Percentiles rank a stretch among this genome's conserved stretches.
Conservation (phyloP, 805 yeast species). For the Candida ovalis region DNA sequence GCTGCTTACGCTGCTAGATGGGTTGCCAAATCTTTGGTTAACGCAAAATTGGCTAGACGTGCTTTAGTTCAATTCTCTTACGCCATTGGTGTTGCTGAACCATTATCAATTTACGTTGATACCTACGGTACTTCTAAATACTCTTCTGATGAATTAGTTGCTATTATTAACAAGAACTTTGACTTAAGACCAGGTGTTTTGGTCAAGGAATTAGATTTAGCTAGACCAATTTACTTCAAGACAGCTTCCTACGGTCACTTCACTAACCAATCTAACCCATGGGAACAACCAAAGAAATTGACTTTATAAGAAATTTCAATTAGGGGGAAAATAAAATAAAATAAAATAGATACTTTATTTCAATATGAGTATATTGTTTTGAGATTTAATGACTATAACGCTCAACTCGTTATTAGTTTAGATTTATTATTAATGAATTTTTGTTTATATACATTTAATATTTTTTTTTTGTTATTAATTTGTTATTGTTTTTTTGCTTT, state of each 20-base stretch:
- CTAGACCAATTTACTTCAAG: slow-evolving; percentile 98
- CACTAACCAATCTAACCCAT: slow-evolving; percentile 97
- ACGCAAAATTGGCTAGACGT: slow-evolving; percentile 94
- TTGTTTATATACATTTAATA: neutral
- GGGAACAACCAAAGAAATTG: slow-evolving; percentile 95
- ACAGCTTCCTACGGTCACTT: slow-evolving; percentile 99
- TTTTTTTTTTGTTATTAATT: neutral
- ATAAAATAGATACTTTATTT: neutral
- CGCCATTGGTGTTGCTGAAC: slow-evolving; percentile 99
- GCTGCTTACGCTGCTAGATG: slow-evolving; percentile 99
- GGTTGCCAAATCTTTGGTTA: slow-evolving; percentile 98
- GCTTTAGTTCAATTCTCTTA: slow-evolving; percentile 97
- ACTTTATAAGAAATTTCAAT: slow-evolving; percentile 39
- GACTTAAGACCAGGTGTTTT: slow-evolving; percentile 99
- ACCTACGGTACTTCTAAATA: slow-evolving; percentile 96
- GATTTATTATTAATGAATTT: neutral
- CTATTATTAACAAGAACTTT: slow-evolving; percentile 87
- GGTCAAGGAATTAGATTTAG: slow-evolving; percentile 93
- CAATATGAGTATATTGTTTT: neutral
- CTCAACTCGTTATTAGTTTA: slow-evolving; percentile 28
- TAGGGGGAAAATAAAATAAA: neutral
- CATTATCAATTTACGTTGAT: slow-evolving; percentile 95
- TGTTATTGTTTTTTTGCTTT: neutral
- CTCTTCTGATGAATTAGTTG: slow-evolving; percentile 86
- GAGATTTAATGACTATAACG: slow-evolving; percentile 14